Evolutionary conservation across 2,329 filamentous ascomycete genomes (phyloP).

Genomic region (Colletotrichum aenigma): DNA sequence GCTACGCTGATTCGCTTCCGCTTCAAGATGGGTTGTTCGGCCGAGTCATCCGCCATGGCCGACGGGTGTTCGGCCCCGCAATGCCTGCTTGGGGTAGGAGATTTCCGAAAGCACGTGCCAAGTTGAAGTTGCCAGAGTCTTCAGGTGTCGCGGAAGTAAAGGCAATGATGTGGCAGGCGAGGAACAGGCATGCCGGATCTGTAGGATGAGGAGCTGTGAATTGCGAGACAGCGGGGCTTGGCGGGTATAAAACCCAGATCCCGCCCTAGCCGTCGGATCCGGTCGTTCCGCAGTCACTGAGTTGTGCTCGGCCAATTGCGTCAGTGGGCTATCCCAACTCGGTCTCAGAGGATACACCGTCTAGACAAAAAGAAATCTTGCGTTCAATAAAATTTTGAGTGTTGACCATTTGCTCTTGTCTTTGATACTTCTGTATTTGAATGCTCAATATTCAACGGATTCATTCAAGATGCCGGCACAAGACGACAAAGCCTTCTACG

Average conservation of each 20-base stretch:
- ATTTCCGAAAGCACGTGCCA: neutral
- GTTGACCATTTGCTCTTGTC: rapidly evolving
- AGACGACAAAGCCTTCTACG: neutral
- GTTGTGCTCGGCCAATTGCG: neutral
- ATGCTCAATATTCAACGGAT: rapidly evolving
- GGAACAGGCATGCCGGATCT: neutral
- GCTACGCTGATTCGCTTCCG: neutral
- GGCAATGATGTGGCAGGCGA: neutral
- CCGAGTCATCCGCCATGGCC: neutral
- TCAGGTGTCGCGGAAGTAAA: neutral
- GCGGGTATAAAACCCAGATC: neutral
- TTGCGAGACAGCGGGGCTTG: neutral
- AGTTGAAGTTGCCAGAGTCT: neutral
- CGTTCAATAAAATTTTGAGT: rapidly evolving
- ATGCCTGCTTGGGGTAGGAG: neutral
- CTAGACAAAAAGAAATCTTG: neutral
- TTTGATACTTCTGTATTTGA: neutral
- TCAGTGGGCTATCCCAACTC: rapidly evolving
- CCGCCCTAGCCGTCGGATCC: neutral
- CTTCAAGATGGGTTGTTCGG: neutral
- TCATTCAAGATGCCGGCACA: neutral
- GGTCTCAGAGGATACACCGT: neutral
- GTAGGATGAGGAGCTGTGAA: neutral
- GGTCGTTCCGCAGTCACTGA: neutral
- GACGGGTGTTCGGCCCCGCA: neutral